Percentiles rank a stretch among this genome's conserved stretches.
Evolutionary conservation across 192 early-diverging fungal genomes (phyloP).

Genomic region (Radiomyces spectabilis): DNA sequence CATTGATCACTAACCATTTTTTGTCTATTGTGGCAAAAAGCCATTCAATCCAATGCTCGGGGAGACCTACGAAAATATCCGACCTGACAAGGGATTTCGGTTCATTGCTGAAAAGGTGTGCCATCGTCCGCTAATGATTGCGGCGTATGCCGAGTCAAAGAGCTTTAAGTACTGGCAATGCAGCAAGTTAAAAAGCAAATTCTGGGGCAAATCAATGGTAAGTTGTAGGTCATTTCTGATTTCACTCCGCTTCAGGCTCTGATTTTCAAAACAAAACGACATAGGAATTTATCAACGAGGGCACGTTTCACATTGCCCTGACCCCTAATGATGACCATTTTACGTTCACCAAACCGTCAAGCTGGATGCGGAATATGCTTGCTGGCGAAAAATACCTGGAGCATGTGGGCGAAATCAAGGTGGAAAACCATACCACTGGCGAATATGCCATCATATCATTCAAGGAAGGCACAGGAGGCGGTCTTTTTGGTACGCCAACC

Average conservation of each 20-base stretch:
- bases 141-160: conserved; percentile 67
- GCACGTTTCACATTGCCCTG: conserved; percentile 74
- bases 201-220: conserved; percentile 96
- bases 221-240: no score
- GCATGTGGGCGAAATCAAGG: conserved; percentile 82
- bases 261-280: no score
- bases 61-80: conserved; percentile 91
- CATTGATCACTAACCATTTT: no score
- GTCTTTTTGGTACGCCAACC: no score
- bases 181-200: conserved; percentile 82
- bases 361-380: conserved; percentile 87
- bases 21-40: no score
- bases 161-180: conserved; percentile 81
- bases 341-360: conserved; percentile 82
- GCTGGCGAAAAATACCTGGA: conserved; percentile 77
- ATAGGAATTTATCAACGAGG: conserved; percentile 81
- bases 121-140: conserved; percentile 92
- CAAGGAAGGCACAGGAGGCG: conserved; percentile 67
- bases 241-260: no score
- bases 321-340: conserved; percentile 74
- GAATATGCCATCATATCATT: conserved; percentile 67
- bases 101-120: conserved; percentile 94
- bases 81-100: conserved; percentile 77
- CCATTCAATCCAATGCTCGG: conserved; percentile 90
- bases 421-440: conserved; percentile 64